Conservation (phyloP, 257 asterid genomes). For the Solanum gracilifrons region DNA sequence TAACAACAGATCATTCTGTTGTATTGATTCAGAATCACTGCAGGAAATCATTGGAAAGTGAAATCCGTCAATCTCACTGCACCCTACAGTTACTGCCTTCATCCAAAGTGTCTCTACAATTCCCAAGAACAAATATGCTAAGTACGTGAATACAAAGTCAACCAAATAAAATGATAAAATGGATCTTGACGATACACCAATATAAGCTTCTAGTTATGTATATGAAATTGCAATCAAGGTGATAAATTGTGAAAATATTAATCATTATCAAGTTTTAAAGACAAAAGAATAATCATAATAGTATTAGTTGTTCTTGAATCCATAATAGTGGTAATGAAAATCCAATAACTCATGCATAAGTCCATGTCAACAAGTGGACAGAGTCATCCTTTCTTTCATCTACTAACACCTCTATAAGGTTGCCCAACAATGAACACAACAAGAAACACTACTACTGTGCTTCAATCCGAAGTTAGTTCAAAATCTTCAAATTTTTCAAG, state of each 20-base stretch:
- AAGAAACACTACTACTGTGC: background rate
- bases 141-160: background rate
- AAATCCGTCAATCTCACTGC: conserved; percentile 70
- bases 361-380: background rate
- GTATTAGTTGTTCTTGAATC: background rate
- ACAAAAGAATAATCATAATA: background rate
- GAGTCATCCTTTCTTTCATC: background rate
- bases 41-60: conserved; percentile 48
- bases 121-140: conserved; percentile 2
- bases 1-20: conserved; percentile 71
- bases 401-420: background rate
- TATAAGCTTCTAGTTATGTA: background rate
- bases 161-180: background rate
- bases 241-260: background rate
- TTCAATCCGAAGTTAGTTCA: background rate
- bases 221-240: background rate
- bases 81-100: conserved; percentile 34
- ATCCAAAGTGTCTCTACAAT: conserved; percentile 47
- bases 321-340: background rate
- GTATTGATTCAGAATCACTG: conserved; percentile 21
- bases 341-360: background rate
- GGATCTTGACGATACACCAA: background rate
- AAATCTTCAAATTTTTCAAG: background rate
- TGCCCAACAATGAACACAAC: background rate
- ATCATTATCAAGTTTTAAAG: background rate